phyloP scores from a whole-genome alignment of 768 basidiomycete species.

The Auricularia sp. region DNA sequence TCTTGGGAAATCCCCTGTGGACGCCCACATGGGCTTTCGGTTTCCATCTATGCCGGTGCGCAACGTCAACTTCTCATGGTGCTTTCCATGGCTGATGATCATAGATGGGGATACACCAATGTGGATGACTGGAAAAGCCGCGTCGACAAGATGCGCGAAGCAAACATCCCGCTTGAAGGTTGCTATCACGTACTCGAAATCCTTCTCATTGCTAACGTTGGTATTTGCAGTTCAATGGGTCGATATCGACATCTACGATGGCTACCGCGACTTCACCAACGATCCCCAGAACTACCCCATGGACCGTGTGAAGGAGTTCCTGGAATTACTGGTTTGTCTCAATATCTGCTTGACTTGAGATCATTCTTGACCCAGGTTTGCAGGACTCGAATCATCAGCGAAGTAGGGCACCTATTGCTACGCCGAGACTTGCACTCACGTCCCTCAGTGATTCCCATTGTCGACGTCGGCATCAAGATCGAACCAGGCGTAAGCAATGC shows the following conservation, averaged over 20 bases:
- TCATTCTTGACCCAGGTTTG: not conserved
- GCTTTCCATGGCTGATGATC: not conserved
- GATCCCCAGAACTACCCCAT: constrained; percentile 19
- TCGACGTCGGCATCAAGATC: constrained; percentile 52
- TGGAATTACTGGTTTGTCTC: not conserved
- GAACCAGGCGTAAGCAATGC: constrained; percentile 50
- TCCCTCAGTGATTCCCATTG: constrained; percentile 38
- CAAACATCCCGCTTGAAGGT: constrained; percentile 69
- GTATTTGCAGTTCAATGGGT: not conserved
- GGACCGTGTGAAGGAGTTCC: constrained; percentile 12
- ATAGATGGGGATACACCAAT: constrained; percentile 42
- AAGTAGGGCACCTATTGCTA: constrained; percentile 20
- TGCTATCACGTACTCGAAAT: not conserved
- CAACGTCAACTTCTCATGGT: constrained; percentile 6
- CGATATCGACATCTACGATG: constrained; percentile 13
- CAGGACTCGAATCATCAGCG: constrained; percentile 38
- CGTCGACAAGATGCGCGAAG: constrained; percentile 49
- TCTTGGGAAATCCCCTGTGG: constrained; percentile 15
- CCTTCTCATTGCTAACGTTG: not conserved
- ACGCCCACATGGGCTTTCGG: constrained; percentile 22
- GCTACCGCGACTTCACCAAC: constrained; percentile 15
- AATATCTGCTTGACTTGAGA: not conserved
- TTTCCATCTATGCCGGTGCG: constrained; percentile 25
- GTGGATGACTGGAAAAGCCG: constrained; percentile 46
- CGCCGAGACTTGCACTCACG: not conserved